Evolutionary conservation across 768 basidiomycete species (phyloP).

Genomic region (Phylloporus rhodoxanthus): DNA sequence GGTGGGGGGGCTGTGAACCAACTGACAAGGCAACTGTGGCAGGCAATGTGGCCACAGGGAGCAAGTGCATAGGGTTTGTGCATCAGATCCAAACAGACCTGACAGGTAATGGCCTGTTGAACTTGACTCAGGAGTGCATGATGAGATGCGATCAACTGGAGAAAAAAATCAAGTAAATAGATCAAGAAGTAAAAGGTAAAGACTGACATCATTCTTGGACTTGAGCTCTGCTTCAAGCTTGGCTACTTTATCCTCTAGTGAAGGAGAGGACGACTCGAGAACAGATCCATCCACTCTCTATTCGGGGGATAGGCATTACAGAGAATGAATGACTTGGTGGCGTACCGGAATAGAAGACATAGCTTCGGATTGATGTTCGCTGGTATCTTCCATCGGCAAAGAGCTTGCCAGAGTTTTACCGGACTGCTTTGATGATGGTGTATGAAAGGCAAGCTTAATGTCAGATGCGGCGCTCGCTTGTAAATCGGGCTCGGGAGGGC

Average conservation of each 20-base stretch:
- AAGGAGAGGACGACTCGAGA: not conserved
- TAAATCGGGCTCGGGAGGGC: constrained; percentile 10
- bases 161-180: not conserved
- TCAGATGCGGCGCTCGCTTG: not conserved
- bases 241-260: constrained; percentile 27
- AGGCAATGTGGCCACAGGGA: constrained; percentile 71
- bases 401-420: not conserved
- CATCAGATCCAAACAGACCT: constrained; percentile 73
- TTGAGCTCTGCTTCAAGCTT: constrained; percentile 42
- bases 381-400: not conserved
- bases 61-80: constrained; percentile 68
- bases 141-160: constrained; percentile 48
- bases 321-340: not conserved
- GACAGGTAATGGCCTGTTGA: constrained; percentile 64
- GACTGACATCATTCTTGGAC: constrained; percentile 36
- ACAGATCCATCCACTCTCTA: constrained; percentile 6
- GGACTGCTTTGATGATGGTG: not conserved
- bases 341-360: constrained; percentile 16
- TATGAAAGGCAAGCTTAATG: not conserved
- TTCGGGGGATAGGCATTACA: constrained; percentile 7
- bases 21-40: constrained; percentile 62
- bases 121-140: constrained; percentile 48
- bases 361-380: not conserved
- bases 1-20: constrained; percentile 60
- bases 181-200: not conserved